Base-by-base conservation (phyloP, 2,329 filamentous ascomycete genomes). In the Juglanconis sp. region DNA sequence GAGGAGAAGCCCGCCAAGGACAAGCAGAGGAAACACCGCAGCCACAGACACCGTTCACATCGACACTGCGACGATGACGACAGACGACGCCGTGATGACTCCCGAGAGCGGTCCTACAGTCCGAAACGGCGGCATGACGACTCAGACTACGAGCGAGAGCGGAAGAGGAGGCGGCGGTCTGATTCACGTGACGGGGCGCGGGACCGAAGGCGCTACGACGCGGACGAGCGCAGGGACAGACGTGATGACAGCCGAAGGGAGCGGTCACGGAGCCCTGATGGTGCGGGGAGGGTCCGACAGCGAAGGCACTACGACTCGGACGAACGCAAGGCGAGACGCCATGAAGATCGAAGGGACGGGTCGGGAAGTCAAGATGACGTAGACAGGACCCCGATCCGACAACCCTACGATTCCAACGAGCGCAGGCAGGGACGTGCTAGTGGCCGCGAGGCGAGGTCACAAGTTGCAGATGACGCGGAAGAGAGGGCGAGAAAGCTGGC, bases 401-500 rank as follows among this genome's bases (percentile, higher is more conserved):
- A 65, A 35, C 17, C 17, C 17, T 61, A 57, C 5, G 54, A 64
- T 6, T 54, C 60, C 3, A 59, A 61, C 6, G 38, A 62, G 4
- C 59, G 42, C 10, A 56, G 17, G 46, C 24, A 31, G 53, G 30
- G 56, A 54, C 40, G 32, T 11, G 13, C 44, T 3, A 30, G 42
- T 36, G 36, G 17, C 47, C 13, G 46, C 35, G 4, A 53, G 42
- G 30, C 64, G 60, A 36, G 64, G 59, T 46, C 66, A 61, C 17
- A 60, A 58, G 5, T 63, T 57, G 53, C 66, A 15, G 72, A 74
- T 4, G 72, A 71, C 6, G 81, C 81, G 24, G 82, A 84, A 30
- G 86, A 89, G 63, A 80, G 81, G n/a, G 85, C 86, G 11, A 81
- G 82, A 31, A 90, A 86, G 70, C 74, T 92, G 17, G 88, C 87